A percentile compares a stretch with the other conserved stretches of the same genome.
phyloP scores from a whole-genome alignment of 2,329 filamentous ascomycete species.

The Fusarium proliferatum region DNA sequence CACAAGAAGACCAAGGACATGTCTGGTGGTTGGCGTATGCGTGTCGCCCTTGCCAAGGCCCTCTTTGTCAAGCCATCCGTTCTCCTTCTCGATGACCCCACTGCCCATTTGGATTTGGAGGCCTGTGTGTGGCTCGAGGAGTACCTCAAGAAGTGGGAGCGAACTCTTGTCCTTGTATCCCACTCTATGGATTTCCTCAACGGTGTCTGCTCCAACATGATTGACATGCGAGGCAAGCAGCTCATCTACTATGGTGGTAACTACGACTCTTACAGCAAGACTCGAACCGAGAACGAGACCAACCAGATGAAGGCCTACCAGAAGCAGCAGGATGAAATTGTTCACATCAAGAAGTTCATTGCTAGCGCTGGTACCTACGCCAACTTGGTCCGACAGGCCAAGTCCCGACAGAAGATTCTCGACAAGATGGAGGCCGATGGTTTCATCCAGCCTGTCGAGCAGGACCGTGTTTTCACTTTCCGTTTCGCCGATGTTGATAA shows the following conservation, averaged over 20 bases:
- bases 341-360: conserved; percentile 99
- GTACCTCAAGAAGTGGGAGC: conserved; percentile 99
- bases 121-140: conserved; percentile 99
- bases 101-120: conserved; percentile 98
- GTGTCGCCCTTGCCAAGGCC: conserved; percentile 96
- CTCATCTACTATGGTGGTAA: conserved; percentile 99
- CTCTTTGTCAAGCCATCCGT: conserved; percentile 98
- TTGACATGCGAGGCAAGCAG: conserved; percentile 92
- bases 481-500: conserved; percentile 99
- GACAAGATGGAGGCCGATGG: conserved; percentile 99
- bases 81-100: conserved; percentile 96
- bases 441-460: conserved; percentile 90
- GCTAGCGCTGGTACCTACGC: conserved; percentile 99
- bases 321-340: conserved; percentile 99
- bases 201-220: conserved; percentile 98
- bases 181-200: conserved; percentile 99
- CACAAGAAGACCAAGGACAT: conserved; percentile 99
- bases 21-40: conserved; percentile 99
- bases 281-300: conserved; percentile 89
- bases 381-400: conserved; percentile 98
- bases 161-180: conserved; percentile 94
- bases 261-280: conserved; percentile 99
- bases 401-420: conserved; percentile 99
- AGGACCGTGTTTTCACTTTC: conserved; percentile 95
- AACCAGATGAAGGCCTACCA: conserved; percentile 99